Base-by-base conservation (phyloP, 2,329 filamentous ascomycete species). In the Bipolaris zeicola region DNA sequence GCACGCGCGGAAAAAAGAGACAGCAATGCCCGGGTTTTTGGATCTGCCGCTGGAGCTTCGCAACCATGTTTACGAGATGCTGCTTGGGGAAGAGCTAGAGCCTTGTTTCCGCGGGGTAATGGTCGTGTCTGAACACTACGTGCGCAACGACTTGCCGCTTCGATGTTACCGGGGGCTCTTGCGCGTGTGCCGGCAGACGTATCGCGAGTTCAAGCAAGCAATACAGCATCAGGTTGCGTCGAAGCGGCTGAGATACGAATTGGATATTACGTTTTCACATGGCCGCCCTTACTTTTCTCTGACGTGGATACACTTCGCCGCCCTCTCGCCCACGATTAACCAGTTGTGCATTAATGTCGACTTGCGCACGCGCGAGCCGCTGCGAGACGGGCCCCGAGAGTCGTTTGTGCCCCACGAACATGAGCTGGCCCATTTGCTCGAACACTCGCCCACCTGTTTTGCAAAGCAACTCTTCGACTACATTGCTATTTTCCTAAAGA, bases 231-330 rank as follows among this genome's bases (percentile, higher is more conserved):
- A 69, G 39, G 65, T 64, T 3, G 65, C 65, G 3, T 58, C 65
- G 7, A 70, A 69, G 48, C 57, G 64, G 24, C 46, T 73, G 0
- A 44, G 56, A 5, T 73, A 73, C 52, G 66, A 69, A 56, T 46
- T 72, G 43, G 61, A 67, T 42, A 64, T 71, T 6, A 65, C 64
- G 0, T 72, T 73, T 50, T 71, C 67, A 3, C 69, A 73, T 47
- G 70, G 70, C n/a, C 65, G 69, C n/a, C 70, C 70, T 2, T 73
- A 67, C 55, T 73, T 72, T 20, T 69, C 67, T 5, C 48, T 73
- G 20, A 68, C 64, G 5, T 73, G 70, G 70, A 52, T 67, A 26
- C 62, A 55, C 11, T 70, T 73, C 49, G 62, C 69, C 16, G 68
- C 61, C 13, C 55, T 73, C 18, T 72, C 67, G 31, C 61, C 68